Percentiles rank a stretch among this genome's conserved stretches.
These are phyloP conservation scores for Candida sanyaensis DNA, from an alignment of 1,139 yeast species.

Conservation along the genomic window DNA sequence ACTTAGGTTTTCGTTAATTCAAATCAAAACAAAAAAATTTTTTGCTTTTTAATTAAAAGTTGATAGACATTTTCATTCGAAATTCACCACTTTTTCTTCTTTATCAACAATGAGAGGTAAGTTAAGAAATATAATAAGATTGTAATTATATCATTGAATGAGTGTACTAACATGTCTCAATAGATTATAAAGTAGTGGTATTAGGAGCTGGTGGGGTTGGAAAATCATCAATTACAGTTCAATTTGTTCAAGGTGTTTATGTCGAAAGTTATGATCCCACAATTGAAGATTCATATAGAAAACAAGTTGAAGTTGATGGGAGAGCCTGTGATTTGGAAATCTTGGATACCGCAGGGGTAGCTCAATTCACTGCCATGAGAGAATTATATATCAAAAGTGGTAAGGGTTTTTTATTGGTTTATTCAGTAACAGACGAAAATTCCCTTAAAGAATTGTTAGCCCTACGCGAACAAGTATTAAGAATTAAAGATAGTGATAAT, in stretches of 20 bases:
- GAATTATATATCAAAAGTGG: slow-evolving; percentile 83
- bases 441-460: slow-evolving; percentile 81
- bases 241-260: slow-evolving; percentile 52
- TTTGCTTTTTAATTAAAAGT: background rate
- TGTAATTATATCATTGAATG: no score
- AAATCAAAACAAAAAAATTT: slow-evolving; percentile 1
- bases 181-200: slow-evolving; percentile 49
- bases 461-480: slow-evolving; percentile 81
- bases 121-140: background rate
- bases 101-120: slow-evolving; percentile 13
- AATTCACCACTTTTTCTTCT: background rate
- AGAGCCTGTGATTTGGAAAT: slow-evolving; percentile 82
- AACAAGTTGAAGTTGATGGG: slow-evolving; percentile 89
- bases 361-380: slow-evolving; percentile 58
- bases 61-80: background rate
- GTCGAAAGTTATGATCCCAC: slow-evolving; percentile 55
- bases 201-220: slow-evolving; percentile 58
- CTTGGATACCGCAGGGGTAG: slow-evolving; percentile 54
- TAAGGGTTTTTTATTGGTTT: slow-evolving; percentile 83
- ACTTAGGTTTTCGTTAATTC: background rate
- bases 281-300: slow-evolving; percentile 77
- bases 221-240: slow-evolving; percentile 52
- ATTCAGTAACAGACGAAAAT: slow-evolving; percentile 85
- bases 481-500: slow-evolving; percentile 78
- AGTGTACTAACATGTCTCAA: slow-evolving; percentile 11